Evolutionary conservation across 1,284 basidiomycete genomes (phyloP).

Genomic region (Ustilago nuda): DNA sequence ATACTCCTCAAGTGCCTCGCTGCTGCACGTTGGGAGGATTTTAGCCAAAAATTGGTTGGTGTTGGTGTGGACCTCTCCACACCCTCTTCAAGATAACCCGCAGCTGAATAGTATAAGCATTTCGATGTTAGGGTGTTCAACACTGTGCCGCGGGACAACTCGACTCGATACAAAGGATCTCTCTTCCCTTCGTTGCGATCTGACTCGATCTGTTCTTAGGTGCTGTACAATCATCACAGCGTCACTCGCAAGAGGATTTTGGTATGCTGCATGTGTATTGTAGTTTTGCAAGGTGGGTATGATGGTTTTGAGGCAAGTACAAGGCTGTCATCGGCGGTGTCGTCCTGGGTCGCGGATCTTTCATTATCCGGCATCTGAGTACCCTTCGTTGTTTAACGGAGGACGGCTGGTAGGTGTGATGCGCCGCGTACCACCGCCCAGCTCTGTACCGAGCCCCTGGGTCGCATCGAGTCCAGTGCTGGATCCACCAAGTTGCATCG

Average conservation of each 20-base stretch:
- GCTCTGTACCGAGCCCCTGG: conserved; percentile 9
- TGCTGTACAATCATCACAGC: not conserved
- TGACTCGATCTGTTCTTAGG: not conserved
- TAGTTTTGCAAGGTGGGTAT: not conserved
- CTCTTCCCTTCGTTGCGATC: not conserved
- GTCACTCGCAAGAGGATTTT: not conserved
- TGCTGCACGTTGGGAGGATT: not conserved
- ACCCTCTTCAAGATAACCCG: conserved; percentile 1
- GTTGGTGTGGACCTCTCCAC: conserved; percentile 6
- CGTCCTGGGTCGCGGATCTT: not conserved
- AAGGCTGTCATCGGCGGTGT: not conserved
- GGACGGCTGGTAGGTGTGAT: conserved; percentile 61
- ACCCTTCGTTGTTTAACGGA: conserved; percentile 38
- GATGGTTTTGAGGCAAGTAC: not conserved
- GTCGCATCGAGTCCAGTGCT: conserved; percentile 5
- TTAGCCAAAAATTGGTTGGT: not conserved
- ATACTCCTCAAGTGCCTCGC: not conserved
- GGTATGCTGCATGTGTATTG: not conserved
- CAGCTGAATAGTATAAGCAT: conserved; percentile 4
- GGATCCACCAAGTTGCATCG: conserved; percentile 9
- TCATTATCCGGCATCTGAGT: conserved; percentile 3
- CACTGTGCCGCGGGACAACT: not conserved
- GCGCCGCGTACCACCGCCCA: conserved; percentile 16
- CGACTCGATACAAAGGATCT: not conserved
- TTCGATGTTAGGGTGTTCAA: not conserved